A percentile compares a stretch with the other conserved stretches of the same genome.
Conservation (phyloP, 73 alveolate genomes). For the Paramecium caudatum region DNA sequence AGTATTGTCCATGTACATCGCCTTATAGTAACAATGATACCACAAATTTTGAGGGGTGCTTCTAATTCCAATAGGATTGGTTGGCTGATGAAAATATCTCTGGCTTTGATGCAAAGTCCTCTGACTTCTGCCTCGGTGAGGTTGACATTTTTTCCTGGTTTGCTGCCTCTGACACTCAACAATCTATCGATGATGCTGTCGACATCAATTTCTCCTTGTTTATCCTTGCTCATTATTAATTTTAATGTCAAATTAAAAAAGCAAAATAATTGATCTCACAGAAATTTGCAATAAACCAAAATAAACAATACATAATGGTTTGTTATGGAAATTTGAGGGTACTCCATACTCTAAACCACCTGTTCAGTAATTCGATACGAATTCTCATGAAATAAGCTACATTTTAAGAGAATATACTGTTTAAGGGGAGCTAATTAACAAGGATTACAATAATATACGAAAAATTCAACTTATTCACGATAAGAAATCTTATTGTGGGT, state of each 20-base stretch:
- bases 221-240: slow-evolving; percentile 59
- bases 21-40: slow-evolving; percentile 74
- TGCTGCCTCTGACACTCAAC: slow-evolving; percentile 91
- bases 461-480: neutral
- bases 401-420: neutral
- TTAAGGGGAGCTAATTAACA: neutral
- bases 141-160: slow-evolving; percentile 94
- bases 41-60: slow-evolving; percentile 85
- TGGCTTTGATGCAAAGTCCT: slow-evolving; percentile 88
- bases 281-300: neutral
- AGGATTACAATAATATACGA: neutral
- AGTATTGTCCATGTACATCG: slow-evolving; percentile 97
- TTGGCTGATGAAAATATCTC: slow-evolving; percentile 89
- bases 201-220: slow-evolving; percentile 82
- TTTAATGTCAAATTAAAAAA: too few relatives aligned
- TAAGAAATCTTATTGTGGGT: slow-evolving; percentile 11
- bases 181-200: slow-evolving; percentile 92
- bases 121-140: slow-evolving; percentile 93
- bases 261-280: too few relatives aligned
- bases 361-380: neutral
- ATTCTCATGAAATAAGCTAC: neutral
- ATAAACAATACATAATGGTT: neutral
- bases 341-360: slow-evolving; percentile 3
- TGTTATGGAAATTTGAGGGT: neutral
- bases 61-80: slow-evolving; percentile 91